Percentiles rank a stretch among this genome's conserved stretches.
Evolutionary conservation across 164 flowering plant genomes (phyloP).

Genomic region (Protea cynaroides): DNA sequence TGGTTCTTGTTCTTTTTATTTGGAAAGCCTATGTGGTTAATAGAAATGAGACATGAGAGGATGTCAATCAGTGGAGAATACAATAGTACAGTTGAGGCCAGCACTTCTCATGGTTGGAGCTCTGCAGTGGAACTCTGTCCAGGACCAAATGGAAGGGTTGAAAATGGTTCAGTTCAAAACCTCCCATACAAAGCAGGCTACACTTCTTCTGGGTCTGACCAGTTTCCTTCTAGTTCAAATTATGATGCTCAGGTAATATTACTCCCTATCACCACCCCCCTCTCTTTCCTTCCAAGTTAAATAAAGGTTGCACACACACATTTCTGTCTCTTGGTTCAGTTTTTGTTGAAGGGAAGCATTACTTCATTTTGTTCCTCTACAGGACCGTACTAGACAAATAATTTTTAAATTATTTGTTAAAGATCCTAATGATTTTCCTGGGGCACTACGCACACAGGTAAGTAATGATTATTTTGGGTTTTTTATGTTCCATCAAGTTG

Average conservation of each 20-base stretch:
- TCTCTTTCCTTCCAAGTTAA: not conserved
- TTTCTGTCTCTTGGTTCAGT: not conserved
- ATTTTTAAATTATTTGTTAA: slow-evolving; percentile 81
- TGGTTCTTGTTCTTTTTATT: too few relatives aligned
- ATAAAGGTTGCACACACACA: not conserved
- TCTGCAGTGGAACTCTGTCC: slow-evolving; percentile 59
- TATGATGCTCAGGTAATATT: slow-evolving; percentile 79
- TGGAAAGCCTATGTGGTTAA: too few relatives aligned
- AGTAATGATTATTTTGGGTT: not conserved
- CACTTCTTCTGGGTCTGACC: slow-evolving; percentile 76
- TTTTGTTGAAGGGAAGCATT: not conserved
- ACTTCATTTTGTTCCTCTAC: slow-evolving; percentile 1
- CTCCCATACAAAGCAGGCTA: slow-evolving; percentile 56
- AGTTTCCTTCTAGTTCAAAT: slow-evolving; percentile 74
- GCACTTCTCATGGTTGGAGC: slow-evolving; percentile 31
- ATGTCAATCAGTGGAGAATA: slow-evolving; percentile 30
- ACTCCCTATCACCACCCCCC: not conserved
- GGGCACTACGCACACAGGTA: slow-evolving; percentile 56
- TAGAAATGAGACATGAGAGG: slow-evolving; percentile 34
- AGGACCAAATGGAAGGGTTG: slow-evolving; percentile 32
- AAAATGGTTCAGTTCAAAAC: slow-evolving; percentile 36
- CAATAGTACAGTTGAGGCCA: slow-evolving; percentile 30
- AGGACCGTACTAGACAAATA: slow-evolving; percentile 83
- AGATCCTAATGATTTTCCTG: slow-evolving; percentile 82
- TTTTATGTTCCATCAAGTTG: not conserved